Percentiles rank a stretch among this genome's conserved stretches.
phyloP scores from a whole-genome alignment of 139 green algal species.

The Micractinium sp. region DNA sequence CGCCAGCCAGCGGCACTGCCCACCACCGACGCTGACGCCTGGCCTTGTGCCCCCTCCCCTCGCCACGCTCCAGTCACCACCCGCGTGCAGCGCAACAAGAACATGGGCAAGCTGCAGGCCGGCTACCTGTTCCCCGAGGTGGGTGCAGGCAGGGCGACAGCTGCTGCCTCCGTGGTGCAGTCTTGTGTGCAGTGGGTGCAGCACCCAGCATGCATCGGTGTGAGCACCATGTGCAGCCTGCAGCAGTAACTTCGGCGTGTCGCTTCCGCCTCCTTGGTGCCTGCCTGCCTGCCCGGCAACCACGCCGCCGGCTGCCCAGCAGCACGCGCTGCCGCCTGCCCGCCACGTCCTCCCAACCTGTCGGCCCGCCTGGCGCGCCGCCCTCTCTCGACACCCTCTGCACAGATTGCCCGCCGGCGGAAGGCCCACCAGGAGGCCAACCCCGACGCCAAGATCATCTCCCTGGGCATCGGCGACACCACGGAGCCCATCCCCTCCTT shows the following conservation, averaged over 20 bases:
- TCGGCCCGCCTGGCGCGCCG: too few relatives aligned
- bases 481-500: slow-evolving; percentile 95
- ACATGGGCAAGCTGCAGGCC: slow-evolving; percentile 97
- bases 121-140: slow-evolving; percentile 99
- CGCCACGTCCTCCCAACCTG: too few relatives aligned
- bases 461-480: slow-evolving; percentile 98
- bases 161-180: too few relatives aligned
- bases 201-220: too few relatives aligned
- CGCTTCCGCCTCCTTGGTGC: too few relatives aligned
- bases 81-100: slow-evolving; percentile 86
- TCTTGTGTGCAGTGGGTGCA: too few relatives aligned
- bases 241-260: too few relatives aligned
- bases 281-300: too few relatives aligned
- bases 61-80: slow-evolving; percentile 49
- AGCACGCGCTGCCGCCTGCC: not conserved
- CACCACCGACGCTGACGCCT: not conserved
- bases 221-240: too few relatives aligned
- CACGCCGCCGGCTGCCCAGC: not conserved
- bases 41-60: not conserved
- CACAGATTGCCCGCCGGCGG: slow-evolving; percentile 91
- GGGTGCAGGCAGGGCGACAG: not conserved
- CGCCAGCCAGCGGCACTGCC: not conserved
- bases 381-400: not conserved
- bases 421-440: slow-evolving; percentile 89
- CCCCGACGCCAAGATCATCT: slow-evolving; percentile 98